phyloP scores from a whole-genome alignment of 2,329 filamentous ascomycete genomes.

The Aspergillus oerlinghausenensis region DNA sequence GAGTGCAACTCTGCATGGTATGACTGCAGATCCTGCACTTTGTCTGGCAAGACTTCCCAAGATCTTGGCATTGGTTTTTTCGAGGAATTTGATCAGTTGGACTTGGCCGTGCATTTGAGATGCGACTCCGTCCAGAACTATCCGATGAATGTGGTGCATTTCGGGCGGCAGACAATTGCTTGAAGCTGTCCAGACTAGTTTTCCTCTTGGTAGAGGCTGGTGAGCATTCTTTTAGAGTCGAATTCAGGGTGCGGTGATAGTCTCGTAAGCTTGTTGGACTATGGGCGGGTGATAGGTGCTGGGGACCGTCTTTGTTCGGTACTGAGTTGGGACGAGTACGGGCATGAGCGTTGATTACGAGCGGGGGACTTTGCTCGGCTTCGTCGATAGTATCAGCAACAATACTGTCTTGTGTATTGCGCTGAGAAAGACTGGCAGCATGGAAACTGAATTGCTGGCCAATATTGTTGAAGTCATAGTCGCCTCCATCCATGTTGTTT shows the following conservation, averaged over 20 bases:
- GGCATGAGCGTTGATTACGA: not conserved
- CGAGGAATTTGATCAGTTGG: not conserved
- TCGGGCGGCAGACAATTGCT: not conserved
- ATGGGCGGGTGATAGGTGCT: not conserved
- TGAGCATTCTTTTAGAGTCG: not conserved
- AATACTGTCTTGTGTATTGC: not conserved
- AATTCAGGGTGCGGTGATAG: not conserved
- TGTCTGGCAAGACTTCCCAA: not conserved
- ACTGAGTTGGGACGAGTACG: not conserved
- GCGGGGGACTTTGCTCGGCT: not conserved
- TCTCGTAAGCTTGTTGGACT: not conserved
- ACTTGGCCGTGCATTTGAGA: not conserved
- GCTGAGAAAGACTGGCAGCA: not conserved
- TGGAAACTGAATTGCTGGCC: not conserved
- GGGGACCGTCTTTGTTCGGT: not conserved
- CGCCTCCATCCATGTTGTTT: not conserved
- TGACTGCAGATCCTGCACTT: constrained; percentile 4
- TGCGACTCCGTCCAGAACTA: not conserved
- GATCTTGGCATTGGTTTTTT: not conserved
- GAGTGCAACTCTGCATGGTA: constrained; percentile 1
- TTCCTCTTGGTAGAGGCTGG: not conserved
- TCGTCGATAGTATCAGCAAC: not conserved
- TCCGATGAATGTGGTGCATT: not conserved
- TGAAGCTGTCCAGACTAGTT: not conserved
- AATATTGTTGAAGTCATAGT: not conserved